Conservation (phyloP, 352 stramenopile genomes). For the Peronospora belbahrii region DNA sequence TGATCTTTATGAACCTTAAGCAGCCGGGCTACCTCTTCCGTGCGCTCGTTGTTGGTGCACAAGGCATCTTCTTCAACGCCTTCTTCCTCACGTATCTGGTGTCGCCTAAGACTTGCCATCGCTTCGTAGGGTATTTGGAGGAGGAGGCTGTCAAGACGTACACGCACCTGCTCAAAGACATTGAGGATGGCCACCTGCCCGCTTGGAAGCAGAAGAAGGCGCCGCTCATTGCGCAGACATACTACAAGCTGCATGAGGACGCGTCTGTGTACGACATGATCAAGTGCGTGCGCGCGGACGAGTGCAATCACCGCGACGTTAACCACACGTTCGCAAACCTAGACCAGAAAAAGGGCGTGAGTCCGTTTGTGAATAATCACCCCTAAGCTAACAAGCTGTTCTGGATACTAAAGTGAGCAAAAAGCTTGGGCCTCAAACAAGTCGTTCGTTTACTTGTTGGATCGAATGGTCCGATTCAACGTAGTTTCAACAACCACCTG, state of each 20-base stretch:
- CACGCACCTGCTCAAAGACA: slow-evolving; percentile 86
- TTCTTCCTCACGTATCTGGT: slow-evolving; percentile 86
- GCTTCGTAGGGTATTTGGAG: slow-evolving; percentile 91
- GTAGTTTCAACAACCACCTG: too few species aligned
- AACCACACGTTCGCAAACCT: slow-evolving; percentile 75
- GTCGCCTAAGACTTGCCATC: slow-evolving; percentile 83
- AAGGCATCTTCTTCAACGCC: slow-evolving; percentile 82
- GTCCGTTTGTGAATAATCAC: slow-evolving; percentile 26
- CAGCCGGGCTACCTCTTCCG: slow-evolving; percentile 75
- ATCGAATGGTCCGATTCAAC: too few species aligned
- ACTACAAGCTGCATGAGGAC: slow-evolving; percentile 80
- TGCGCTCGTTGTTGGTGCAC: slow-evolving; percentile 66
- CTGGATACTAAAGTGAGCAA: slow-evolving; percentile 88
- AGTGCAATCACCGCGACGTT: slow-evolving; percentile 83
- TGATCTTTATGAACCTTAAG: slow-evolving; percentile 88
- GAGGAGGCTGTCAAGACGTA: slow-evolving; percentile 90
- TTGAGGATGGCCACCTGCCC: slow-evolving; percentile 74
- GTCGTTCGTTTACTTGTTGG: slow-evolving; percentile 64
- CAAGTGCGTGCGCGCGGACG: slow-evolving; percentile 83
- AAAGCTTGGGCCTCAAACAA: slow-evolving; percentile 80
- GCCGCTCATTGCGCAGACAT: slow-evolving; percentile 71
- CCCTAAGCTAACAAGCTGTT: too few species aligned
- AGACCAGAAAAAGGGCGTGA: slow-evolving; percentile 48
- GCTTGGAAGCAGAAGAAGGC: slow-evolving; percentile 64
- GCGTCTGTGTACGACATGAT: slow-evolving; percentile 79